Percentiles rank a stretch among this genome's conserved stretches.
Evolutionary conservation across 1,284 basidiomycete genomes (phyloP).

Genomic region (Moesziomyces parantarcticus): DNA sequence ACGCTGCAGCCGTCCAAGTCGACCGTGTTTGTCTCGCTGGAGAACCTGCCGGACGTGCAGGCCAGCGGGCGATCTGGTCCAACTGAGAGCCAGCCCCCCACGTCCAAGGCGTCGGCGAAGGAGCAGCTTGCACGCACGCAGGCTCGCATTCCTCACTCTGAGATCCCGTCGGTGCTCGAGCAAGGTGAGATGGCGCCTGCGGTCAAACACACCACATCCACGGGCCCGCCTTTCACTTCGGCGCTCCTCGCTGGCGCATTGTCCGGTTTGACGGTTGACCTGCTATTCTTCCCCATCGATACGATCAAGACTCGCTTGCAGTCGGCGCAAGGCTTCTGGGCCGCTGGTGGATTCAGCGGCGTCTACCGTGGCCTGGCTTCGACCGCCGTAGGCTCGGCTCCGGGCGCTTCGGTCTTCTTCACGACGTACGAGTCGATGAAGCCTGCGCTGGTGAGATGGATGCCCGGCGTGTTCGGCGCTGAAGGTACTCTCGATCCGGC

Average conservation of each 20-base stretch:
- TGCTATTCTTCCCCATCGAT: slow-evolving; percentile 96
- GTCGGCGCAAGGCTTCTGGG: slow-evolving; percentile 84
- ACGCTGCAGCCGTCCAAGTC: slow-evolving; percentile 11
- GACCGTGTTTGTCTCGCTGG: slow-evolving; percentile 22
- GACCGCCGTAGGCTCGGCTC: slow-evolving; percentile 93
- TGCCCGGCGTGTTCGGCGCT: slow-evolving; percentile 24
- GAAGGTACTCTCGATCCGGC: slow-evolving; percentile 52
- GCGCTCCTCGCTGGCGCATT: slow-evolving; percentile 57
- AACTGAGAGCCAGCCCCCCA: background rate
- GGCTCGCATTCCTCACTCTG: slow-evolving; percentile 20
- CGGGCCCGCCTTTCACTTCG: slow-evolving; percentile 31
- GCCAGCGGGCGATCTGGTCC: background rate
- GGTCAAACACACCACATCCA: background rate
- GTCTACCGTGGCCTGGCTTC: slow-evolving; percentile 95
- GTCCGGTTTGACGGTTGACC: slow-evolving; percentile 72
- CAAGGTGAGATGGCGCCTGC: slow-evolving; percentile 3
- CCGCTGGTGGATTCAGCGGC: slow-evolving; percentile 87
- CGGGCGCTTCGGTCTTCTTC: slow-evolving; percentile 95
- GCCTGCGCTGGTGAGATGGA: slow-evolving; percentile 68
- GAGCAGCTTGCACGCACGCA: slow-evolving; percentile 12
- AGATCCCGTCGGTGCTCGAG: slow-evolving; percentile 39
- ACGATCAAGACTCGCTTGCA: slow-evolving; percentile 96
- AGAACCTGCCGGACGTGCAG: slow-evolving; percentile 15
- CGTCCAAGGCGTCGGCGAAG: slow-evolving; percentile 7
- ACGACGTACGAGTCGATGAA: slow-evolving; percentile 93